These are phyloP conservation scores for Pythium phragmitis DNA, from an alignment of 352 stramenopile species.

Conservation along the genomic window DNA sequence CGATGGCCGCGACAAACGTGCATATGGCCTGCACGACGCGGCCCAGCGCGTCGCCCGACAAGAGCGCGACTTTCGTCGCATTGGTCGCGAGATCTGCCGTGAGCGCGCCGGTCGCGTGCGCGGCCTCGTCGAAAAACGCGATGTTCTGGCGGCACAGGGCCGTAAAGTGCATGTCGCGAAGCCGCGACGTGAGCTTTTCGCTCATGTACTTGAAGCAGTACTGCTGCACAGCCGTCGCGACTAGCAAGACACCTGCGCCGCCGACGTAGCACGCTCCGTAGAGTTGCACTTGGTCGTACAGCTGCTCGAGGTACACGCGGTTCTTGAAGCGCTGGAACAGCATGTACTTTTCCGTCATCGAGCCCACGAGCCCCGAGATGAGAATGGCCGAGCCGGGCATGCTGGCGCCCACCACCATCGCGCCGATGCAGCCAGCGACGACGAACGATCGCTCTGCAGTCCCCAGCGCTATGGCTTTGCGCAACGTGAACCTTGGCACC, in stretches of 20 bases:
- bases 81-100: constrained; percentile 49
- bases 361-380: constrained; percentile 26
- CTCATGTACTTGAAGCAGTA: constrained; percentile 52
- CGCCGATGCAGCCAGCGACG: constrained; percentile 29
- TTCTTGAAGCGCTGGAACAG: constrained; percentile 27
- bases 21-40: constrained; percentile 47
- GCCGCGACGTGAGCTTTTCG: constrained; percentile 47
- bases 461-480: constrained; percentile 19
- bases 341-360: constrained; percentile 34
- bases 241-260: constrained; percentile 31
- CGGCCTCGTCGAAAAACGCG: constrained; percentile 42
- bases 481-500: constrained; percentile 20
- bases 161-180: constrained; percentile 51
- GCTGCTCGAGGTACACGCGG: constrained; percentile 26
- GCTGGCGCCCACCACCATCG: constrained; percentile 35
- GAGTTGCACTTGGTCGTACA: constrained; percentile 35
- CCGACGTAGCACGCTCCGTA: constrained; percentile 43
- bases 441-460: constrained; percentile 41
- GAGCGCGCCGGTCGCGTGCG: constrained; percentile 36
- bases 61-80: constrained; percentile 43
- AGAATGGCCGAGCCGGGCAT: constrained; percentile 32
- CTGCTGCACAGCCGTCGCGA: constrained; percentile 29
- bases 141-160: constrained; percentile 50
- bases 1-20: constrained; percentile 41
- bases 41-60: constrained; percentile 45